Base-by-base conservation (phyloP, 73 alveolate species). In the Paraurostyla sp. region DNA sequence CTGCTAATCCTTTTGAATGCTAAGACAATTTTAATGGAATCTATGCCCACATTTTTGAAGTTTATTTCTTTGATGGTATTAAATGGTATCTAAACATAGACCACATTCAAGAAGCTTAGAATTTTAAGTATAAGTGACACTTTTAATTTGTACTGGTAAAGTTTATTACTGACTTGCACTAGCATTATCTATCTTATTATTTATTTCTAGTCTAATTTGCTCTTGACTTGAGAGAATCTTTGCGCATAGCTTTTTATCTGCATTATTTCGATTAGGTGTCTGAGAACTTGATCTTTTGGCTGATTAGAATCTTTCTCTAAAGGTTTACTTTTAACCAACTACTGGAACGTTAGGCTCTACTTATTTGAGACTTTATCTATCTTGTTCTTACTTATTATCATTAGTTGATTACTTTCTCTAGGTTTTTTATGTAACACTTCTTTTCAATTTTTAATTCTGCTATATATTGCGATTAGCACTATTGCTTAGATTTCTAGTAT, bases 41-140 rank as follows among this genome's bases (percentile, higher is more conserved):
- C 78, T 60, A 33, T 60, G 78, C 13, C 50, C 50, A 60, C 78
- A 60, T 60, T 60, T 60, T 33, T 30, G 13, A 20, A 60, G 25
- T 60, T 27, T 60, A 25, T 60, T 60, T 27, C 78, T 60, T 23
- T 60, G 25, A 60, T 60, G 78, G 32, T 60, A 60, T 50, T 16
- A 4, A 16, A 60, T 60, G 9, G 9, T 27, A 27, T 60, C 23
- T 2, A 13, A 6, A 25, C 78, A 60, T 6, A 60, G 45, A 29
- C 78, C 78, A 60, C 78, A 60, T 23, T 54, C 7, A 15, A 15
- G 71, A 20, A 20, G 7, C 9, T 11, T 11, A 15, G 9, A 20
- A 15, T 54, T 20, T 32, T 54, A 6, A 11, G 15, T 54, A 54
- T 23, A 20, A 27, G n/a, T n/a, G n/a, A n/a, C n/a, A n/a, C n/a